These are phyloP conservation scores for Collariella sp. DNA, from an alignment of 495 filamentous ascomycete genomes.

Conservation along the genomic window DNA sequence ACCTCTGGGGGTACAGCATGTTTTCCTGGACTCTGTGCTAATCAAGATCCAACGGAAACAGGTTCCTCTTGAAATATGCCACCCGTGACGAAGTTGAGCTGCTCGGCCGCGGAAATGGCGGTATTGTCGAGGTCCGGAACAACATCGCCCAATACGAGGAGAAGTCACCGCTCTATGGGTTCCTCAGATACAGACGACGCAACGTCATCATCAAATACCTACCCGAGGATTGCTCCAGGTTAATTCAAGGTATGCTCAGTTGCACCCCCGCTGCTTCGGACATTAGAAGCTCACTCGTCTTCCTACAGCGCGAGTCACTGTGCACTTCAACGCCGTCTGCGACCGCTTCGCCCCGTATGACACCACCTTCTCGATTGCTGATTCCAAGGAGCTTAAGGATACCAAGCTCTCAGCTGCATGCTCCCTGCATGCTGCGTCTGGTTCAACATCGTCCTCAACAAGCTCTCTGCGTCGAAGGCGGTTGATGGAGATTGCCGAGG, in stretches of 20 bases:
- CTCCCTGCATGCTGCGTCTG: conserved; percentile 80
- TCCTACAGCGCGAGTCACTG: conserved; percentile 70
- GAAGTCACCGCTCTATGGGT: conserved; percentile 81
- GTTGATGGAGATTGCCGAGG: conserved; percentile 86
- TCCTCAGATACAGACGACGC: conserved; percentile 78
- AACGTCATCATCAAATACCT: conserved; percentile 90
- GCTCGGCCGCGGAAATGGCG: conserved; percentile 67
- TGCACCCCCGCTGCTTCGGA: conserved; percentile 5
- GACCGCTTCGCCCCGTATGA: conserved; percentile 87
- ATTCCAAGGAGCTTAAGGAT: conserved; percentile 74
- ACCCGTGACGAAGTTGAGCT: conserved; percentile 83
- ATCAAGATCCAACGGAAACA: conserved; percentile 29
- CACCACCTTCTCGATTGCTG: conserved; percentile 62
- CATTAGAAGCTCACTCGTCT: conserved; percentile 7
- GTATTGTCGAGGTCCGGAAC: conserved; percentile 74
- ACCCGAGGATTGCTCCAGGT: conserved; percentile 78
- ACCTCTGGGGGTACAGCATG: neutral
- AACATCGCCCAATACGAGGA: conserved; percentile 72
- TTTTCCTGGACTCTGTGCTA: conserved; percentile 6
- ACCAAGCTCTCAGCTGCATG: conserved; percentile 80
- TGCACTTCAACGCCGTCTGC: conserved; percentile 80
- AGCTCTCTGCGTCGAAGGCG: conserved; percentile 66
- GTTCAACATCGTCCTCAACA: conserved; percentile 77
- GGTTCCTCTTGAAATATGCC: conserved; percentile 90
- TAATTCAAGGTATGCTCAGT: conserved; percentile 69